These are phyloP conservation scores for Moelleriella libera DNA, from an alignment of 2,329 filamentous ascomycete species.

Conservation along the genomic window DNA sequence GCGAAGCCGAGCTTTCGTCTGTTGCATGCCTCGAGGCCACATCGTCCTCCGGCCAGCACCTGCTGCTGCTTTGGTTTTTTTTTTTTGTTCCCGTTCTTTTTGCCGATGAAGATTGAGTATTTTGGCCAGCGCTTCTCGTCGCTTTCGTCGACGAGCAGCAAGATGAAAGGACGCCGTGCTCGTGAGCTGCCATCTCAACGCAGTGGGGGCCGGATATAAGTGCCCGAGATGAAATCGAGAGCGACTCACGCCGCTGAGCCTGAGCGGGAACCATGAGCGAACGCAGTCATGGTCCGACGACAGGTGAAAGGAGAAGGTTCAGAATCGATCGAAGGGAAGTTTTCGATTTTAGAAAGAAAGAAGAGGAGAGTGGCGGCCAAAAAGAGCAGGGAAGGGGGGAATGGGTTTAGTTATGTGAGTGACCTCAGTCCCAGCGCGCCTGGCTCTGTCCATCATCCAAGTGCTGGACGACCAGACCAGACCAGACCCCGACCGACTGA, in stretches of 20 bases:
- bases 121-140: too few species aligned
- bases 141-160: too few species aligned
- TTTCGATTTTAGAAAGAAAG: background rate
- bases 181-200: background rate
- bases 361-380: constrained; percentile 8
- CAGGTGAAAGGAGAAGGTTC: background rate
- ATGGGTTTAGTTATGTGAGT: constrained; percentile 22
- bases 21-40: constrained; percentile 1
- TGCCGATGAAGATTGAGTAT: background rate
- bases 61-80: background rate
- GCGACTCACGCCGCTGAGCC: background rate
- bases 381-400: constrained; percentile 16
- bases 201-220: constrained; percentile 1
- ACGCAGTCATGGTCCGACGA: background rate
- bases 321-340: constrained; percentile 3
- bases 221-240: background rate
- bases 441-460: constrained; percentile 4
- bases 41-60: background rate
- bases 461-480: constrained; percentile 2
- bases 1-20: constrained; percentile 1
- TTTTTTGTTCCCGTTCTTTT: background rate
- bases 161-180: background rate
- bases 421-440: constrained; percentile 5
- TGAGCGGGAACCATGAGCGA: background rate
- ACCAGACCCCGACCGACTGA: constrained; percentile 3